Evolutionary conservation across 23 red algal genomes (phyloP).

Genomic region (Chondrus crispus): DNA sequence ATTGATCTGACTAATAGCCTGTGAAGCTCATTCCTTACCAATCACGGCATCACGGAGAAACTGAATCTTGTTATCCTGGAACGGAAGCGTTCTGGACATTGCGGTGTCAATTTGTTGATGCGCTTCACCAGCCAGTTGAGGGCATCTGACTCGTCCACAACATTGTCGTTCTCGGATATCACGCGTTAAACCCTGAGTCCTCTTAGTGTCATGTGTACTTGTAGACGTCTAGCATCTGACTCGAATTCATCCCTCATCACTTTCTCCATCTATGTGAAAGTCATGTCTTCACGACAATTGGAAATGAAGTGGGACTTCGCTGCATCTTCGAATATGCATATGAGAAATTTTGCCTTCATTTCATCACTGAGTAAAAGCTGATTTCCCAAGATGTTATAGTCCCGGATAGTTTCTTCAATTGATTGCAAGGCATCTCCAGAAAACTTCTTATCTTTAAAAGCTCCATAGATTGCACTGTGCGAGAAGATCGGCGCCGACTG

Average conservation of each 20-base stretch:
- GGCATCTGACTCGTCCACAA: background rate
- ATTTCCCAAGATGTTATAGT: background rate
- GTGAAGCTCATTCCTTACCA: background rate
- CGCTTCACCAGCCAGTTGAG: background rate
- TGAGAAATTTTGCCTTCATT: background rate
- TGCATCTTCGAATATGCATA: background rate
- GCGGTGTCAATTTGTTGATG: background rate
- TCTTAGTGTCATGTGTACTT: background rate
- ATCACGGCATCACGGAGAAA: conserved; percentile 22
- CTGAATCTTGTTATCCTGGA: conserved; percentile 19
- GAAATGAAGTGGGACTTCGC: conserved; percentile 20
- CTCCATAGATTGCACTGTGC: no score
- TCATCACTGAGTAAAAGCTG: background rate
- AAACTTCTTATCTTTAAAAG: background rate
- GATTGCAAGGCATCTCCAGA: background rate
- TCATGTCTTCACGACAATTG: background rate
- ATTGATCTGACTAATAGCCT: background rate
- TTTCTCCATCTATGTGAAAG: background rate
- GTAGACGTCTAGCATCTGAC: background rate
- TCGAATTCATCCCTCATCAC: background rate
- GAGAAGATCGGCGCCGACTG: no score
- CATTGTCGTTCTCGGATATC: conserved; percentile 25
- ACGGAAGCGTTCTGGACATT: background rate
- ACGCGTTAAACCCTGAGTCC: background rate
- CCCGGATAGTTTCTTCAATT: background rate